Percentiles rank a stretch among this genome's conserved stretches.
Conservation (phyloP, 2,329 filamentous ascomycete species). For the Coniochaeta sp. region DNA sequence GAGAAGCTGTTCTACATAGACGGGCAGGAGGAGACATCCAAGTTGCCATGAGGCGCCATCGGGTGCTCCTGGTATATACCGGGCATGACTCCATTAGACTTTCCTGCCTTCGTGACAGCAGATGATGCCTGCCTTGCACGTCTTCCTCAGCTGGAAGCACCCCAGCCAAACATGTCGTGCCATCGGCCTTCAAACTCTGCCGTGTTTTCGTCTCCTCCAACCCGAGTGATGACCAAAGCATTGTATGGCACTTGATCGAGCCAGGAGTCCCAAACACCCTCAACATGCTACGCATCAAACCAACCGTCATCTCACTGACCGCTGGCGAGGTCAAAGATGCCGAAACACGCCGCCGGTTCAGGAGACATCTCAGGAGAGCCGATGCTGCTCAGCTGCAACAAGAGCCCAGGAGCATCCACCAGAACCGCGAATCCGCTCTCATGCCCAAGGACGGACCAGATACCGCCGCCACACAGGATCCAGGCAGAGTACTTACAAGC, state of each 20-base stretch:
- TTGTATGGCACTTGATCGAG: not conserved
- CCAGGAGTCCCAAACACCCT: not conserved
- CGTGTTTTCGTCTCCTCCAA: not conserved
- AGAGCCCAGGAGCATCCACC: not conserved
- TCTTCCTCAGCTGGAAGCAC: too few species aligned
- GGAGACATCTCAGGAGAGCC: constrained; percentile 21
- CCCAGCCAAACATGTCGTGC: too few species aligned
- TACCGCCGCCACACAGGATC: not conserved
- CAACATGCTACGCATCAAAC: constrained; percentile 32
- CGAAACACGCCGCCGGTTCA: constrained; percentile 25
- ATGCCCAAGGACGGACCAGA: not conserved
- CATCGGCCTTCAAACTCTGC: too few species aligned
- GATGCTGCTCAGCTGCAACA: not conserved
- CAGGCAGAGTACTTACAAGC: not conserved
- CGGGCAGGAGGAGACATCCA: not conserved
- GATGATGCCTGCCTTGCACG: not conserved
- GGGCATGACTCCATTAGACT: too few species aligned
- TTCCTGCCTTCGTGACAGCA: not conserved
- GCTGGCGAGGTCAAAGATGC: constrained; percentile 33
- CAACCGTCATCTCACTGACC: constrained; percentile 31
- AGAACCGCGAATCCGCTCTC: not conserved
- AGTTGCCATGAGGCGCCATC: too few species aligned
- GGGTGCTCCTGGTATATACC: too few species aligned
- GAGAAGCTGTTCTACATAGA: not conserved
- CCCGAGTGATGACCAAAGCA: not conserved